Conservation (phyloP, 1,139 yeast species). For the Sugiyamaella novakii region DNA sequence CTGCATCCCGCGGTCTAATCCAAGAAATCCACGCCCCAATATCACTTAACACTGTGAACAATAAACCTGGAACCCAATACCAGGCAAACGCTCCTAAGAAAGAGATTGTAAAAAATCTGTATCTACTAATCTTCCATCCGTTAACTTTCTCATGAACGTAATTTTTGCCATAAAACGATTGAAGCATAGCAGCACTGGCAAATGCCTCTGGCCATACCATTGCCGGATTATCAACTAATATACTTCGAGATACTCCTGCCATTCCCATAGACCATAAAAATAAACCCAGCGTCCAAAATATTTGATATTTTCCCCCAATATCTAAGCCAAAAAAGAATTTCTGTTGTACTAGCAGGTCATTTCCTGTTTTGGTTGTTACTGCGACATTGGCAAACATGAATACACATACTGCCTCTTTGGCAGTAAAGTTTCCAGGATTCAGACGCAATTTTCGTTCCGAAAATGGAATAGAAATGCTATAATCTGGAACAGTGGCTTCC, state of each 20-base stretch:
- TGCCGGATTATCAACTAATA: constrained; percentile 54
- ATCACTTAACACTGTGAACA: constrained; percentile 53
- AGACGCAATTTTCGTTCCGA: constrained; percentile 42
- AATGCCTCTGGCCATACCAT: constrained; percentile 55
- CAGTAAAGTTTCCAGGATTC: constrained; percentile 65
- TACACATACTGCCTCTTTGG: constrained; percentile 68
- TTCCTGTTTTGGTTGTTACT: constrained; percentile 48
- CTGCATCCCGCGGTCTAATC: constrained; percentile 58
- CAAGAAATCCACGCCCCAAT: constrained; percentile 64
- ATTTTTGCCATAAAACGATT: constrained; percentile 3
- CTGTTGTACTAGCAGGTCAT: constrained; percentile 39
- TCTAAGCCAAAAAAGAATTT: constrained; percentile 37
- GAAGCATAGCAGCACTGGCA: constrained; percentile 50
- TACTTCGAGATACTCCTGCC: constrained; percentile 51
- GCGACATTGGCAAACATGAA: constrained; percentile 48
- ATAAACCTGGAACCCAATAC: constrained; percentile 59
- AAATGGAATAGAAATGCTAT: constrained; percentile 48
- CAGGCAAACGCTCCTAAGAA: constrained; percentile 49
- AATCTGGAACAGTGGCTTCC: constrained; percentile 48
- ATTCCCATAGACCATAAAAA: constrained; percentile 59
- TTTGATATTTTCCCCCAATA: constrained; percentile 41
- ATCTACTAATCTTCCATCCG: constrained; percentile 57
- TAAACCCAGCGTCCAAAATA: constrained; percentile 53
- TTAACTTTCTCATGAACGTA: constrained; percentile 25
- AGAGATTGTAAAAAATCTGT: constrained; percentile 48